Conservation (phyloP, 495 filamentous ascomycete genomes). For the Hyaloscypha finlandica region DNA sequence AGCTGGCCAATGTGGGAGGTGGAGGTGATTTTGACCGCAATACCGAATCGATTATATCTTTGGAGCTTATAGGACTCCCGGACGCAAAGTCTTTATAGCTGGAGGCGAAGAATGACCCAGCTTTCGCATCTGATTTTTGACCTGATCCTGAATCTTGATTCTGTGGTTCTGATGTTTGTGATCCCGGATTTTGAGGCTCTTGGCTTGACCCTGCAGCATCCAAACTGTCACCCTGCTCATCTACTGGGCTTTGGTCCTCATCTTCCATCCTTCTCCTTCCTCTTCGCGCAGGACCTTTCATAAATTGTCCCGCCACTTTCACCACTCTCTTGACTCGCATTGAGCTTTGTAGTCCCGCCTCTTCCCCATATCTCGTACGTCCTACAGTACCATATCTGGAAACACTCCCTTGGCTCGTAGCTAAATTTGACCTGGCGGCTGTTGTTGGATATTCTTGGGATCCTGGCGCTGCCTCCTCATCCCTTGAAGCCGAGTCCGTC, state of each 20-base stretch:
- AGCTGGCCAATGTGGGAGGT: slow-evolving; percentile 28
- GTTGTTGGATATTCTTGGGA: slow-evolving; percentile 44
- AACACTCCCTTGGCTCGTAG: slow-evolving; percentile 44
- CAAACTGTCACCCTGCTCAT: slow-evolving; percentile 35
- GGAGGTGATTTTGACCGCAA: slow-evolving; percentile 31
- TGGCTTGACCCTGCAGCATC: slow-evolving; percentile 33
- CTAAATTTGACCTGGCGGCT: slow-evolving; percentile 37
- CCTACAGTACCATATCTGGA: slow-evolving; percentile 54
- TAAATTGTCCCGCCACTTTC: slow-evolving; percentile 69
- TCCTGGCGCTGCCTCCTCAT: slow-evolving; percentile 38
- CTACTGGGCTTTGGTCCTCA: slow-evolving; percentile 46
- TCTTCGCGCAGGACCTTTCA: slow-evolving; percentile 73
- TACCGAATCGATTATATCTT: slow-evolving; percentile 28
- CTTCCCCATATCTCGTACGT: slow-evolving; percentile 51
- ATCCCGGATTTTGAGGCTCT: slow-evolving; percentile 34
- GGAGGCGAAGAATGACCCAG: slow-evolving; percentile 23
- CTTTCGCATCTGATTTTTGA: slow-evolving; percentile 24
- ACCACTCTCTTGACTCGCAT: slow-evolving; percentile 73
- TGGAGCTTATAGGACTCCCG: slow-evolving; percentile 33
- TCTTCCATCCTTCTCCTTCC: slow-evolving; percentile 75
- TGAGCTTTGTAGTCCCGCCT: slow-evolving; percentile 63
- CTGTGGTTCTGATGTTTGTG: slow-evolving; percentile 26
- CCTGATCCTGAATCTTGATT: slow-evolving; percentile 17
- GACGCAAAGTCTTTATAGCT: slow-evolving; percentile 29
- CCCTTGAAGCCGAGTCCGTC: slow-evolving; percentile 35